A percentile compares a stretch with the other conserved stretches of the same genome.
Evolutionary conservation across 2,329 filamentous ascomycete genomes (phyloP).

Genomic region (Exophiala phaeomuriformis): DNA sequence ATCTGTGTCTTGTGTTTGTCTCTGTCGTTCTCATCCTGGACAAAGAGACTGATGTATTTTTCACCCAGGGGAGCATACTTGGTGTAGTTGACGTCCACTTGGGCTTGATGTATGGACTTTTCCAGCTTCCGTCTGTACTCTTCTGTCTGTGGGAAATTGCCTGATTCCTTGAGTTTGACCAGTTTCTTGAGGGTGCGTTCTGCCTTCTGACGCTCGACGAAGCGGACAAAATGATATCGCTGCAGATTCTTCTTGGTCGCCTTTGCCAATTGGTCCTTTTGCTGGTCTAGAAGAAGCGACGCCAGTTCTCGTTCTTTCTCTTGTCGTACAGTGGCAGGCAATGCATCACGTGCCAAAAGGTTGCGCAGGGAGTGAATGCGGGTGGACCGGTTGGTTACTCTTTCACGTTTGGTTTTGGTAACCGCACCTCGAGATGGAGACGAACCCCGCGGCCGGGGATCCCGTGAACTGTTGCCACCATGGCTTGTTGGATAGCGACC

Average conservation of each 20-base stretch:
- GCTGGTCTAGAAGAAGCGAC: constrained; percentile 51
- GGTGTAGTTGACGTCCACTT: constrained; percentile 57
- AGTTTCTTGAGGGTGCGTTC: constrained; percentile 39
- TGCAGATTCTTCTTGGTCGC: constrained; percentile 50
- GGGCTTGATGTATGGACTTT: constrained; percentile 38
- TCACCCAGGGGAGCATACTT: constrained; percentile 54
- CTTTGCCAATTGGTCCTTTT: constrained; percentile 43
- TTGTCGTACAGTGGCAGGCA: constrained; percentile 50
- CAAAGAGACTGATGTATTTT: constrained; percentile 53
- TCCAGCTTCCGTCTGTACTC: constrained; percentile 25
- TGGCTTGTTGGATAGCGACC: constrained; percentile 1
- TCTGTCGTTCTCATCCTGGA: constrained; percentile 26
- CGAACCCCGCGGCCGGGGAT: neutral
- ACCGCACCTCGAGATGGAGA: constrained; percentile 11
- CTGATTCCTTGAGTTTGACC: constrained; percentile 3
- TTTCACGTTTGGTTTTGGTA: constrained; percentile 22
- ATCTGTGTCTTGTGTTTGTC: constrained; percentile 8
- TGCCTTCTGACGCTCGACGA: constrained; percentile 49
- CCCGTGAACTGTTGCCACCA: neutral
- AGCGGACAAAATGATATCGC: constrained; percentile 60
- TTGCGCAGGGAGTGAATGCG: constrained; percentile 27
- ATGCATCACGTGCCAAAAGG: constrained; percentile 30
- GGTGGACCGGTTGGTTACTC: constrained; percentile 24
- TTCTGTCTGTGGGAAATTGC: constrained; percentile 22
- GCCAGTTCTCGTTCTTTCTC: constrained; percentile 54